A percentile compares a stretch with the other conserved stretches of the same genome.
phyloP scores from a whole-genome alignment of 2,329 filamentous ascomycete genomes.

The Fusarium fujikuroi region DNA sequence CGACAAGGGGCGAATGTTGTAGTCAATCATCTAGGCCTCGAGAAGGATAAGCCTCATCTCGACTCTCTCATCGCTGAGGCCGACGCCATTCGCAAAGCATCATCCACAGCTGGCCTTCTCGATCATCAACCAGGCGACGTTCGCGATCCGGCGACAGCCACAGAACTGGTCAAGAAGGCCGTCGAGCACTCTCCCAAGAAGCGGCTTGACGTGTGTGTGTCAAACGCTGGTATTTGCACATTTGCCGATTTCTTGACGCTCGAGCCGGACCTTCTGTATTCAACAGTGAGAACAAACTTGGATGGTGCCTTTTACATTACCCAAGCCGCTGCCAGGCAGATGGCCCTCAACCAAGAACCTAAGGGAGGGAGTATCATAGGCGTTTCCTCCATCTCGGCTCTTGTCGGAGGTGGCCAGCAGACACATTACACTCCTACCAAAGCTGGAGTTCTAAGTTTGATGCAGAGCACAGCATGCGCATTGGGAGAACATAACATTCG shows the following conservation, averaged over 20 bases:
- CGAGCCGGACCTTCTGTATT: slow-evolving; percentile 73
- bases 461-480: slow-evolving; percentile 85
- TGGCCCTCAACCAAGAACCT: slow-evolving; percentile 71
- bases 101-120: slow-evolving; percentile 63
- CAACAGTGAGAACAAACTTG: slow-evolving; percentile 83
- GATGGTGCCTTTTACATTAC: slow-evolving; percentile 89
- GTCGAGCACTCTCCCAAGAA: slow-evolving; percentile 62
- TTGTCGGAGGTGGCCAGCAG: slow-evolving; percentile 82
- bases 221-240: slow-evolving; percentile 88
- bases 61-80: slow-evolving; percentile 64
- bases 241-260: slow-evolving; percentile 89
- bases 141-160: slow-evolving; percentile 76
- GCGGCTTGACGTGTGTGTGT: slow-evolving; percentile 81
- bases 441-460: slow-evolving; percentile 81
- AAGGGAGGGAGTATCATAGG: slow-evolving; percentile 83
- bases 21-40: slow-evolving; percentile 79
- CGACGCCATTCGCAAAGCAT: slow-evolving; percentile 54
- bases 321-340: slow-evolving; percentile 86
- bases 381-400: slow-evolving; percentile 76
- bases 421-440: slow-evolving; percentile 92
- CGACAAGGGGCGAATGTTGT: slow-evolving; percentile 81
- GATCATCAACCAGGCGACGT: slow-evolving; percentile 82
- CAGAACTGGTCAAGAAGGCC: slow-evolving; percentile 72
- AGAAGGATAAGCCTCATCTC: slow-evolving; percentile 62
- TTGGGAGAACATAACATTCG: slow-evolving; percentile 79